Conservation (phyloP, 2,329 filamentous ascomycete genomes). For the Teratosphaeria nubilosa region DNA sequence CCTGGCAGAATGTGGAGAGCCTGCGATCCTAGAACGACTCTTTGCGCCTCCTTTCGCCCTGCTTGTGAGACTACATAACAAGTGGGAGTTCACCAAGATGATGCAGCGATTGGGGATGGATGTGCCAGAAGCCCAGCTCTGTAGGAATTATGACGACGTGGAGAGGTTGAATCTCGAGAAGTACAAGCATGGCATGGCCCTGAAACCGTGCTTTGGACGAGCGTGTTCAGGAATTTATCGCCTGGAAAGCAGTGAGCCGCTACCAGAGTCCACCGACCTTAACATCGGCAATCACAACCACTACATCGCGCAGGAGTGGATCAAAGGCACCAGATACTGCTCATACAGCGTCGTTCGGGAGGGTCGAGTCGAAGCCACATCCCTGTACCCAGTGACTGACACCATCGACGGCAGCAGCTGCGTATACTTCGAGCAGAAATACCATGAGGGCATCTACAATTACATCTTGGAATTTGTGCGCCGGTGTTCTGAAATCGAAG, state of each 20-base stretch:
- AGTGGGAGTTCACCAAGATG: slow-evolving; percentile 21
- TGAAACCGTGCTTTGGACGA: slow-evolving; percentile 24
- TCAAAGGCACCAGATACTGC: slow-evolving; percentile 21
- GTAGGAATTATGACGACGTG: slow-evolving; percentile 10
- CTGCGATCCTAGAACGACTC: slow-evolving; percentile 15
- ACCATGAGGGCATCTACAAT: slow-evolving; percentile 12
- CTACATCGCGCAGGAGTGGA: slow-evolving; percentile 24
- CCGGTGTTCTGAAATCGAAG: slow-evolving; percentile 2
- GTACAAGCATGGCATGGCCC: slow-evolving; percentile 16
- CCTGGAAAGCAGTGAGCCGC: slow-evolving; percentile 1
- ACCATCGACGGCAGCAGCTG: slow-evolving; percentile 22
- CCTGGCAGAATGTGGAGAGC: slow-evolving; percentile 17
- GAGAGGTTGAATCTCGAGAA: slow-evolving; percentile 8
- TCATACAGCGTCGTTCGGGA: slow-evolving; percentile 20
- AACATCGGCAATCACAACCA: slow-evolving; percentile 9
- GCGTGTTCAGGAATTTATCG: slow-evolving; percentile 11
- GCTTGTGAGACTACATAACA: slow-evolving; percentile 23
- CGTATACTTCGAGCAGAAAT: slow-evolving; percentile 18
- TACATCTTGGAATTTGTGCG: slow-evolving; percentile 16
- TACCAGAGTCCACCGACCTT: background rate
- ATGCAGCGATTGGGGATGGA: slow-evolving; percentile 14
- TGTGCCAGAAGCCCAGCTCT: slow-evolving; percentile 17
- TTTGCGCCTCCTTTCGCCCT: slow-evolving; percentile 20
- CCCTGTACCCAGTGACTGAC: slow-evolving; percentile 21
- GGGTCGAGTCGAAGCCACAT: slow-evolving; percentile 18